These are phyloP conservation scores for Botrytis elliptica DNA, from an alignment of 2,329 filamentous ascomycete genomes.

Conservation along the genomic window DNA sequence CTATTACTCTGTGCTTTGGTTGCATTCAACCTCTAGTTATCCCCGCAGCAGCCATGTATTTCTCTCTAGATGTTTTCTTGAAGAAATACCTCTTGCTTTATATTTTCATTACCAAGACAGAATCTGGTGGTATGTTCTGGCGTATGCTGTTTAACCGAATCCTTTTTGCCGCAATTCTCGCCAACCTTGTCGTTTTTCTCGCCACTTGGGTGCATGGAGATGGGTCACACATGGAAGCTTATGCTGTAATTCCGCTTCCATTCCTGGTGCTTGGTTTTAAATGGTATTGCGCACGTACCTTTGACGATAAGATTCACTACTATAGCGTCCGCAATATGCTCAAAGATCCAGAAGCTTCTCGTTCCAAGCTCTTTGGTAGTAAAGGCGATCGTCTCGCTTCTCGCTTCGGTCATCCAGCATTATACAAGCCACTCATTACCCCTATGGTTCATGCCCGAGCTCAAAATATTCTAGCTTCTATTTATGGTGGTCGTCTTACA, in stretches of 20 bases:
- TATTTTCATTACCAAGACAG: slow-evolving; percentile 94
- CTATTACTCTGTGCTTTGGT: slow-evolving; percentile 81
- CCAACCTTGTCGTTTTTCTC: slow-evolving; percentile 75
- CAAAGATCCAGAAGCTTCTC: slow-evolving; percentile 46
- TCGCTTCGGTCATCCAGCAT: slow-evolving; percentile 84
- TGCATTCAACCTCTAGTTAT: slow-evolving; percentile 85
- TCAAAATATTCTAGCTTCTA: slow-evolving; percentile 77
- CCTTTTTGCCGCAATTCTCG: slow-evolving; percentile 75
- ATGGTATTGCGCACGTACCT: slow-evolving; percentile 71
- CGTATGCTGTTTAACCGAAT: slow-evolving; percentile 89
- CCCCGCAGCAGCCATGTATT: slow-evolving; percentile 85
- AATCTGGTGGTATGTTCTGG: slow-evolving; percentile 94
- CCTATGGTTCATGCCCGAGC: slow-evolving; percentile 95
- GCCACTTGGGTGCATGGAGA: slow-evolving; percentile 70
- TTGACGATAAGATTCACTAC: slow-evolving; percentile 78
- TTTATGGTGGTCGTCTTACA: slow-evolving; percentile 78
- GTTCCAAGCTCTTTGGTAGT: slow-evolving; percentile 50
- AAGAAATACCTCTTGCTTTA: slow-evolving; percentile 96
- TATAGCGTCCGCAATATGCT: slow-evolving; percentile 65
- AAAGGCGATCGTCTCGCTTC: slow-evolving; percentile 69
- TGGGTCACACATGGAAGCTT: slow-evolving; percentile 60
- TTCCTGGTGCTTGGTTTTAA: slow-evolving; percentile 83
- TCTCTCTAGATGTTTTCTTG: slow-evolving; percentile 78
- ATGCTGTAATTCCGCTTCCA: slow-evolving; percentile 69
- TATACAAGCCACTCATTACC: slow-evolving; percentile 86